Conservation (phyloP, 805 yeast species). For the Candida dendrica region DNA sequence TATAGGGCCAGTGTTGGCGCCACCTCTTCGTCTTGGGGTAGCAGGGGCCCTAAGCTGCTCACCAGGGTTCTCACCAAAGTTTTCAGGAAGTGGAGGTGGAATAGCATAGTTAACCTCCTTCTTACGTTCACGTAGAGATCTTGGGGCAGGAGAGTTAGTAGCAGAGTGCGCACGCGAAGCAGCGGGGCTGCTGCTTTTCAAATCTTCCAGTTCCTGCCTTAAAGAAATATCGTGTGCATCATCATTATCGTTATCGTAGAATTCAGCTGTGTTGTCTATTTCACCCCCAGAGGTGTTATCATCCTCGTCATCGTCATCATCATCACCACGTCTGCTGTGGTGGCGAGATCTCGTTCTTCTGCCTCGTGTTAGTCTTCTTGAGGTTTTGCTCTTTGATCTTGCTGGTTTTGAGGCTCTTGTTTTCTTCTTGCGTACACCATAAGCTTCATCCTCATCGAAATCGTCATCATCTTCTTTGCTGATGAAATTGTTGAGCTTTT, state of each 20-base stretch:
- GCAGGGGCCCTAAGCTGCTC: slow-evolving; percentile 7
- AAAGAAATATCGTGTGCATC: slow-evolving; percentile 29
- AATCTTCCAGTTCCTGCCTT: slow-evolving; percentile 59
- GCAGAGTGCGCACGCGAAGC: slow-evolving; percentile 45
- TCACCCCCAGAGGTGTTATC: slow-evolving; percentile 17
- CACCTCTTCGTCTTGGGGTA: slow-evolving; percentile 28
- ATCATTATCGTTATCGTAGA: slow-evolving; percentile 8
- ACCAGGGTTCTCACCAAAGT: slow-evolving; percentile 16
- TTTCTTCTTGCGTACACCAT: slow-evolving; percentile 7
- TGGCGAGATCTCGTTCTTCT: slow-evolving; percentile 7
- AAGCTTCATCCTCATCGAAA: slow-evolving; percentile 17
- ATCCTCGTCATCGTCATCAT: no score
- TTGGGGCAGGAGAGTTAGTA: slow-evolving; percentile 31
- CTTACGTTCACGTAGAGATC: slow-evolving; percentile 56
- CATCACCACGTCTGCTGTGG: no score
- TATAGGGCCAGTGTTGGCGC: slow-evolving; percentile 37
- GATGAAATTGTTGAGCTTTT: slow-evolving; percentile 18
- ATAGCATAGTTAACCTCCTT: slow-evolving; percentile 73
- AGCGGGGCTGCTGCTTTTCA: slow-evolving; percentile 47
- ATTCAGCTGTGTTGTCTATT: slow-evolving; percentile 12
- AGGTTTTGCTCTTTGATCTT: slow-evolving; percentile 5
- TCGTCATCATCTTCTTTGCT: slow-evolving; percentile 23
- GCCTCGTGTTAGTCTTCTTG: slow-evolving; percentile 7
- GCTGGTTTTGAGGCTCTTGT: slow-evolving; percentile 5
- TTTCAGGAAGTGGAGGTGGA: slow-evolving; percentile 67